phyloP scores from a whole-genome alignment of 495 filamentous ascomycete species.

The Pyrenula aspistea region DNA sequence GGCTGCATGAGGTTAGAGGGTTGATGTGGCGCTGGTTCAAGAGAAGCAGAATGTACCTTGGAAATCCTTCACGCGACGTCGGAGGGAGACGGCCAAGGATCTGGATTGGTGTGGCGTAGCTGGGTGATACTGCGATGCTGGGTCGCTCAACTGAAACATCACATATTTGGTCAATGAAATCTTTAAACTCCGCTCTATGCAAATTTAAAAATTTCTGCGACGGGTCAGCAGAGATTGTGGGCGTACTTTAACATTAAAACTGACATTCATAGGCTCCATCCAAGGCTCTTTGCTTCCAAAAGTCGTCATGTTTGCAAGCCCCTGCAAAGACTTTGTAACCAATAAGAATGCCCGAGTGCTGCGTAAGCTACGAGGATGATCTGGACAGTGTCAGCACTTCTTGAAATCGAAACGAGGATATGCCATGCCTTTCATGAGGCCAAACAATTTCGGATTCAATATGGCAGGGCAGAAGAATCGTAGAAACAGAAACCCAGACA shows the following conservation, averaged over 20 bases:
- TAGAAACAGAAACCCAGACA: slow-evolving; percentile 92
- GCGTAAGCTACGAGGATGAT: slow-evolving; percentile 53
- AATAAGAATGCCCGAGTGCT: slow-evolving; percentile 73
- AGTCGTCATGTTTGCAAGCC: slow-evolving; percentile 81
- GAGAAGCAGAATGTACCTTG: slow-evolving; percentile 23
- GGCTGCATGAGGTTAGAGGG: slow-evolving; percentile 14
- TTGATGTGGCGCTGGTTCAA: background rate
- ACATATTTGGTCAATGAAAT: slow-evolving; percentile 79
- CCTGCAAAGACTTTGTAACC: slow-evolving; percentile 92
- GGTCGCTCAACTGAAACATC: slow-evolving; percentile 61
- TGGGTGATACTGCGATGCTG: slow-evolving; percentile 57
- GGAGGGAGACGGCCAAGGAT: slow-evolving; percentile 76
- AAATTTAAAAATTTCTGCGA: slow-evolving; percentile 22
- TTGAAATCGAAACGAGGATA: background rate
- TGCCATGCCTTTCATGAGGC: slow-evolving; percentile 58
- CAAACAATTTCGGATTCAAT: slow-evolving; percentile 92
- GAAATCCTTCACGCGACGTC: slow-evolving; percentile 84
- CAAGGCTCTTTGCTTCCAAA: slow-evolving; percentile 93
- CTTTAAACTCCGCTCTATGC: slow-evolving; percentile 57
- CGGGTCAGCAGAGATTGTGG: slow-evolving; percentile 1
- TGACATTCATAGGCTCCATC: slow-evolving; percentile 96
- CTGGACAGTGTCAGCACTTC: slow-evolving; percentile 20
- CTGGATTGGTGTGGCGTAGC: slow-evolving; percentile 85
- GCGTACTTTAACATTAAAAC: slow-evolving; percentile 39
- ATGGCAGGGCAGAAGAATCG: slow-evolving; percentile 95